Base-by-base conservation (phyloP, 768 basidiomycete species). In the Tubosaeta sp. region DNA sequence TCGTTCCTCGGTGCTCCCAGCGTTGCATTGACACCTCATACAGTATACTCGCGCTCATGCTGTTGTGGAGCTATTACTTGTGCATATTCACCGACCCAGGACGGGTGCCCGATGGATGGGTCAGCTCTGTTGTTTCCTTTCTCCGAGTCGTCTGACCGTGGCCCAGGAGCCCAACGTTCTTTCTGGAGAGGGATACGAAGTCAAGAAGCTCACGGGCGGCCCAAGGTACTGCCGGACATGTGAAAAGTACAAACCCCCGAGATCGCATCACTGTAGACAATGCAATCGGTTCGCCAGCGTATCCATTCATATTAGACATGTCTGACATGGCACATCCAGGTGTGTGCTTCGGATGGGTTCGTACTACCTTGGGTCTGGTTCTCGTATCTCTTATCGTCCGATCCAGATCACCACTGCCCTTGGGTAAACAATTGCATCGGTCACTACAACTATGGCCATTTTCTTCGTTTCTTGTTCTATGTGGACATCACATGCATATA, bases 351-450 rank as follows among this genome's bases (percentile, higher is more conserved):
- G 90, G 42, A 95, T 96, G 91, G 91, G 91, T 86, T 66, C 57
- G 80, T 58, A 24, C 34, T 30, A 27, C 4, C 14, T 48, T 18
- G 21, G 29, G 34, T 18, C 21, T 16, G 21, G 45, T 10, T 44
- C 36, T 13, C 31, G 12, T 35, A 43, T 36, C 46, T 48, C 52
- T 63, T 22, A 53, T 19, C 30, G 40, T 32, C 48, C 14, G 10
- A 18, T 53, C 30, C 53, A 91, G 90, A 93, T 65, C 90, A 93
- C 61, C 90, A 93, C 62, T 92, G 90, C 65, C 91, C 90, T 7
- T 94, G 90, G 92, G 82, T 93, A 29, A 86, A 92, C 67, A 97
- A 94, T 59, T 95, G 94, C 62, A 87, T 99, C 55, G 96, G 96
- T 1, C 86, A 92, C 66, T 82, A 77, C 71, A 99, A 97, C 67